Percentiles rank a stretch among this genome's conserved stretches.
phyloP scores from a whole-genome alignment of 352 stramenopile species.

The Phytophthora colocasiae region DNA sequence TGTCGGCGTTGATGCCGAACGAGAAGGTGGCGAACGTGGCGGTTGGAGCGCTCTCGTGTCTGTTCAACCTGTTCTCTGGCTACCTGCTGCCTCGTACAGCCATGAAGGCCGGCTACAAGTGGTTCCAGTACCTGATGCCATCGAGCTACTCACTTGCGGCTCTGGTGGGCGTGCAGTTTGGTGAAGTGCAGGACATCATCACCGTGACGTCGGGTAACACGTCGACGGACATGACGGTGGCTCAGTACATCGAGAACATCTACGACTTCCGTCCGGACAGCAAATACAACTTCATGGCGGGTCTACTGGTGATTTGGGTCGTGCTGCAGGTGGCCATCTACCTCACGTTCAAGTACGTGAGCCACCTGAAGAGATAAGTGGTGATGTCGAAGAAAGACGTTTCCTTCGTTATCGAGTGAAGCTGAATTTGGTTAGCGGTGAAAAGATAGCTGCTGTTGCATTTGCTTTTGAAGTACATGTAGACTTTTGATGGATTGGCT shows the following conservation, averaged over 20 bases:
- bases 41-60: conserved; percentile 62
- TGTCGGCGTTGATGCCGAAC: conserved; percentile 72
- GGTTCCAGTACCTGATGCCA: conserved; percentile 68
- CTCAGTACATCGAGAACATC: conserved; percentile 38
- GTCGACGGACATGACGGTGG: conserved; percentile 37
- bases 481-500: not conserved
- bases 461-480: conserved; percentile 9
- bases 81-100: conserved; percentile 55
- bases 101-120: conserved; percentile 68
- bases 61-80: conserved; percentile 71
- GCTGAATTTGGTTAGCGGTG: conserved; percentile 10
- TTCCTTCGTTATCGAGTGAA: not conserved
- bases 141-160: conserved; percentile 58
- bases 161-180: conserved; percentile 44
- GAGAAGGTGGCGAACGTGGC: conserved; percentile 76
- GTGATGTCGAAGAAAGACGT: conserved; percentile 17
- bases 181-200: conserved; percentile 38
- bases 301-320: conserved; percentile 56
- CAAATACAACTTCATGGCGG: conserved; percentile 56
- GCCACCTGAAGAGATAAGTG: conserved; percentile 72
- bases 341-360: conserved; percentile 77
- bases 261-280: conserved; percentile 61
- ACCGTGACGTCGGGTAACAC: conserved; percentile 3
- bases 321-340: conserved; percentile 60
- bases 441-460: conserved; percentile 23